Evolutionary conservation across 1,139 yeast genomes (phyloP), one percentile per base, ranked within the genome.

Genomic region (Yamadazyma dushanensis): DNA sequence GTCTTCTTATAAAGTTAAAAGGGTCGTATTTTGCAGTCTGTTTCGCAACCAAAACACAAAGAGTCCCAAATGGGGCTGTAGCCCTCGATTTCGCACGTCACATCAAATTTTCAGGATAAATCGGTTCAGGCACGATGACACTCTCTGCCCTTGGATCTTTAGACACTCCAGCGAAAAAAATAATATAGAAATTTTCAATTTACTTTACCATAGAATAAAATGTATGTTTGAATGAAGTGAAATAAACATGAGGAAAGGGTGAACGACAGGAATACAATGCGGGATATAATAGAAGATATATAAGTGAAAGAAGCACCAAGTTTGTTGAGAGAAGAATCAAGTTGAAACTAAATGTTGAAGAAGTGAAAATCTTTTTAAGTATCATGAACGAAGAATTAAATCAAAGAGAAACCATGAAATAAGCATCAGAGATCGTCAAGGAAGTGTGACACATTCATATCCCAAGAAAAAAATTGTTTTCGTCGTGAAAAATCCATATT

Each of bases 161-260:
- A 25, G 8, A 15, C 27, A 25, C 15, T 25, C 7, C 8, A 31
- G 25, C 29, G 26, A 32, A 32, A 26, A 26, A 26, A 19, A 26
- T 31, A 31, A 29, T 25, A 32, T 26, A 23, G 35, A 32, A 26
- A 18, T 23, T 32, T 32, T 32, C 30, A 32, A 26, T 32, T 27
- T 31, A 23, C n/a, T 32, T 32, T 36, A 39, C 43, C 43, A 35
- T 34, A 39, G 26, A 31, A 24, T 31, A 25, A 39, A 39, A 39
- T 39, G 42, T 39, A 39, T 36, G 42, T 39, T 30, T 14, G n/a
- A 19, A 27, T 14, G 11, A 18, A 14, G 18, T 10, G 4, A 25
- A 25, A 8, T 15, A 15, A 25, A 25, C 16, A 25, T 5, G 11
- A 25, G 18, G 27, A 15, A 25, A 15, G 26, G 14, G n/a, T 5